Evolutionary conservation across 768 basidiomycete species (phyloP).

Genomic region (Floccularia luteovirens): DNA sequence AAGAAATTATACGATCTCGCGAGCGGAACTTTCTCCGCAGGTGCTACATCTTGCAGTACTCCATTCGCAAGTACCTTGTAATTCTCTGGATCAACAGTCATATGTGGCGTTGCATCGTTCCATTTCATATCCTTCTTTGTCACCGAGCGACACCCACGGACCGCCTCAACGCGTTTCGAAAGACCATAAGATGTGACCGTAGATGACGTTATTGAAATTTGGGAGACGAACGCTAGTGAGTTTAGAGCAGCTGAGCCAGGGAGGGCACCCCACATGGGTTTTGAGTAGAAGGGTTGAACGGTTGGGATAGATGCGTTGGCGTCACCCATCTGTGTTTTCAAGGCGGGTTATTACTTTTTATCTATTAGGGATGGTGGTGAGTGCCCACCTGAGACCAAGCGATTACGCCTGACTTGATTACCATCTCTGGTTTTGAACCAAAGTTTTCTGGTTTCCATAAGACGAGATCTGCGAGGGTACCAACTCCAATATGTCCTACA

Average conservation of each 20-base stretch:
- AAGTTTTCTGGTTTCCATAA: slow-evolving; percentile 95
- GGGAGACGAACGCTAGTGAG: slow-evolving; percentile 83
- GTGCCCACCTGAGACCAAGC: slow-evolving; percentile 73
- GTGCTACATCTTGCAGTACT: slow-evolving; percentile 63
- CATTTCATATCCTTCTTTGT: slow-evolving; percentile 91
- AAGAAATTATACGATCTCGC: slow-evolving; percentile 76
- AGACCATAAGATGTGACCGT: slow-evolving; percentile 61
- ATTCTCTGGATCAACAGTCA: slow-evolving; percentile 88
- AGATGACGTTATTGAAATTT: slow-evolving; percentile 54
- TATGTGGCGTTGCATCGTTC: slow-evolving; percentile 76
- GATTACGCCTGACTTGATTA: slow-evolving; percentile 92
- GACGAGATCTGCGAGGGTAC: slow-evolving; percentile 88
- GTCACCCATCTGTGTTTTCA: slow-evolving; percentile 95
- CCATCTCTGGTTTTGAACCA: slow-evolving; percentile 88
- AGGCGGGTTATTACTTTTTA: no score
- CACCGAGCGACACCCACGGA: slow-evolving; percentile 66
- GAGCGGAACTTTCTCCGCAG: slow-evolving; percentile 65
- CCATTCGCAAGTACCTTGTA: slow-evolving; percentile 86
- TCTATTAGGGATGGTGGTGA: neutral
- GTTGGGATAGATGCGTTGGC: slow-evolving; percentile 95
- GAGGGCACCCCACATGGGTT: slow-evolving; percentile 92
- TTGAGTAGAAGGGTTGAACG: slow-evolving; percentile 80
- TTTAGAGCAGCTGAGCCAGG: slow-evolving; percentile 74
- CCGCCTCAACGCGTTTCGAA: slow-evolving; percentile 66
- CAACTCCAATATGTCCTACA: slow-evolving; percentile 77